These are phyloP conservation scores for Arabidopsis arenosa DNA, from an alignment of 345 rosid species.

Conservation along the genomic window DNA sequence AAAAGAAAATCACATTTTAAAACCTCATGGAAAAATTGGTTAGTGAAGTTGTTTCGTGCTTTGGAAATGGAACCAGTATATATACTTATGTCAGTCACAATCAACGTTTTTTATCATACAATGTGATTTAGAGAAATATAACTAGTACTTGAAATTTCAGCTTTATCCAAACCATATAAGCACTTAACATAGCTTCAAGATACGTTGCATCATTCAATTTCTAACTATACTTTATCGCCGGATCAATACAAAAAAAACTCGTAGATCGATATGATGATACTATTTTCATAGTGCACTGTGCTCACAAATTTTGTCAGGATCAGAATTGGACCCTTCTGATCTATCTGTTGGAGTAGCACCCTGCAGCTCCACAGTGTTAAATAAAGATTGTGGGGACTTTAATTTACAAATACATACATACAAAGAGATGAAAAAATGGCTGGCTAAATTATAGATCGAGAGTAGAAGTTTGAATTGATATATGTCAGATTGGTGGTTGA, in stretches of 20 bases:
- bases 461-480: conserved; percentile 28
- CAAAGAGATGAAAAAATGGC: conserved; percentile 22
- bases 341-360: conserved; percentile 29
- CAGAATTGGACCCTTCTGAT: conserved; percentile 37
- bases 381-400: conserved; percentile 32
- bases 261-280: conserved; percentile 35
- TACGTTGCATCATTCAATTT: conserved; percentile 4
- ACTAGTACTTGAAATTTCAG: background rate
- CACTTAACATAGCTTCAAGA: background rate
- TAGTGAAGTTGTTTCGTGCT: background rate
- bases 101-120: background rate
- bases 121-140: background rate
- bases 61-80: background rate
- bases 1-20: background rate
- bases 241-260: conserved; percentile 35
- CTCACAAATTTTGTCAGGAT: conserved; percentile 16
- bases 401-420: conserved; percentile 18
- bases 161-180: background rate
- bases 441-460: conserved; percentile 8
- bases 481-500: conserved; percentile 34
- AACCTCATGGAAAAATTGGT: background rate
- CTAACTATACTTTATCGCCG: conserved; percentile 2
- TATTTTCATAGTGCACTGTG: conserved; percentile 32
- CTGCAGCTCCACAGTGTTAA: conserved; percentile 39
- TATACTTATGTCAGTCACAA: background rate